Evolutionary conservation across 2,329 filamentous ascomycete genomes (phyloP).

Genomic region (Epichloe gansuensis): DNA sequence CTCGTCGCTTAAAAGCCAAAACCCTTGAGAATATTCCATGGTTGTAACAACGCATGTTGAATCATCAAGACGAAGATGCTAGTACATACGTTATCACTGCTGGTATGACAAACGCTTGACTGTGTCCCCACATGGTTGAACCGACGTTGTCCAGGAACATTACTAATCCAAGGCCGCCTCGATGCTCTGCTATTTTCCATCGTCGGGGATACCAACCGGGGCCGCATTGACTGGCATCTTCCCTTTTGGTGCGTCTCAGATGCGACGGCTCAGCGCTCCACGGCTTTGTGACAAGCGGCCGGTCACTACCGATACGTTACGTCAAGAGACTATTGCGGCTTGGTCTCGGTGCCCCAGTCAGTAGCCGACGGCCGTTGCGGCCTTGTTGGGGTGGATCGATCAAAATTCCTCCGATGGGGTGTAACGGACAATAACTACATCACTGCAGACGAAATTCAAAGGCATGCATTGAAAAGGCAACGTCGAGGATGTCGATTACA

Average conservation of each 20-base stretch:
- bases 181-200: background rate
- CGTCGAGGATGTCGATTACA: too few species aligned
- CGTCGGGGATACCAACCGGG: background rate
- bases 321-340: background rate
- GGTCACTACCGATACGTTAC: conserved; percentile 8
- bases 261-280: conserved; percentile 2
- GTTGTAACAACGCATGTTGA: background rate
- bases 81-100: background rate
- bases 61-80: background rate
- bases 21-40: background rate
- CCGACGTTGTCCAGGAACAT: too few species aligned
- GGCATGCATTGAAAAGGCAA: too few species aligned
- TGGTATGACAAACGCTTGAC: background rate
- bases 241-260: background rate
- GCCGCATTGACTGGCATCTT: background rate
- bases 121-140: too few species aligned
- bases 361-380: too few species aligned
- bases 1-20: background rate
- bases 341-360: background rate
- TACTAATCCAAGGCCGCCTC: background rate
- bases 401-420: background rate
- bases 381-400: background rate
- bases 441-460: too few species aligned
- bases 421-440: background rate
- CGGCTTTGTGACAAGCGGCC: background rate